A percentile compares a stretch with the other conserved stretches of the same genome.
Conservation (phyloP, 768 basidiomycete species). For the Russula vinacea region DNA sequence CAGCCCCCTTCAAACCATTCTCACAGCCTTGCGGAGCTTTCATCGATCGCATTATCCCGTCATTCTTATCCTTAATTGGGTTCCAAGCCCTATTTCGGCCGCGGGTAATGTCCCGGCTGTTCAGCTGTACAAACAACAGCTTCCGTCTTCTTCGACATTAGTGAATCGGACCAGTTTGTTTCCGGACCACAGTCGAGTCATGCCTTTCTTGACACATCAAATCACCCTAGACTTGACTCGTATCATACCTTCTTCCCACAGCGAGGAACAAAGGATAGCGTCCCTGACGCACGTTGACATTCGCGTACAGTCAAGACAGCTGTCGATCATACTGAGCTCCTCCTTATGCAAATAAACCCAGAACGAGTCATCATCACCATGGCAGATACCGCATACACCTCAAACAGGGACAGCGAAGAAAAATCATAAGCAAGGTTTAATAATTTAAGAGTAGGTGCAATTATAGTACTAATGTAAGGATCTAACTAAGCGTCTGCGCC, state of each 20-base stretch:
- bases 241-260: conserved; percentile 5
- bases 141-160: conserved; percentile 35
- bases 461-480: conserved; percentile 18
- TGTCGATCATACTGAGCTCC: conserved; percentile 14
- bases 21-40: conserved; percentile 48
- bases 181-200: not conserved
- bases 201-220: conserved; percentile 21
- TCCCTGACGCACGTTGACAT: conserved; percentile 10
- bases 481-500: conserved; percentile 9
- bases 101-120: conserved; percentile 27
- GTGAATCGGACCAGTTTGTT: conserved; percentile 11
- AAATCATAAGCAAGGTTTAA: not conserved
- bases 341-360: conserved; percentile 20
- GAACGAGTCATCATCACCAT: conserved; percentile 17
- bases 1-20: conserved; percentile 45
- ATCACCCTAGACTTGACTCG: conserved; percentile 22
- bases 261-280: not conserved
- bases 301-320: conserved; percentile 18
- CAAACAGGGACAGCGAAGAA: not conserved
- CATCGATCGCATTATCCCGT: conserved; percentile 50
- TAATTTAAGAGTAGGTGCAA: conserved; percentile 6
- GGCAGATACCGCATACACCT: not conserved
- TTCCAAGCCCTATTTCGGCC: conserved; percentile 38
- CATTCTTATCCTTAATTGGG: conserved; percentile 63
- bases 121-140: conserved; percentile 51